Evolutionary conservation across 345 rosid species (phyloP), one percentile per base, ranked within the genome.

Genomic region (Hypericum androsaemum): DNA sequence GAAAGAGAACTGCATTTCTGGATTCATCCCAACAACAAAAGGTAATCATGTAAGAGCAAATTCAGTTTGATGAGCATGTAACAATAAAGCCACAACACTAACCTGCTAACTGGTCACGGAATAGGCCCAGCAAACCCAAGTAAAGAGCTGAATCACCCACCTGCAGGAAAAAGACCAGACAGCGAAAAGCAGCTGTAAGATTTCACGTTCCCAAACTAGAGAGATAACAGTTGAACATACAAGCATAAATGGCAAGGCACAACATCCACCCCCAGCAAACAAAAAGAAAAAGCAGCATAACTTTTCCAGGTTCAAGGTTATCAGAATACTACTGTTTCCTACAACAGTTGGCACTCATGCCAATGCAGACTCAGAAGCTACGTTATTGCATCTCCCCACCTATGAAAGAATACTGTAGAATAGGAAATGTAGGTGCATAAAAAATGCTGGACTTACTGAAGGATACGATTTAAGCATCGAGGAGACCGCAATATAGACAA

Each of bases 401-500:
- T n/a, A n/a, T n/a, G 40, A 32, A 2, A 43, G 9, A 58, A 4
- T 7, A 17, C 45, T 37, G 41, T 14, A 49, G 11, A 50, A 48
- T 36, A 43, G 14, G 15, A 48, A 52, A 49, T 17, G 53, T 17
- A 49, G 32, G 16, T 16, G 49, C 16, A 14, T 13, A 37, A 12
- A 37, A 13, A 52, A 44, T 12, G 6, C 2, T 52, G 32, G 47
- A 76, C 95, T 79, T 70, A 92, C 97, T 5, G 97, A 92, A 57
- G 97, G 95, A 61, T 88, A 92, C 58, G 98, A 83, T 63, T 92
- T 92, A 40, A 88, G 86, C 77, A 88, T 80, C 40, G 94, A 80
- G 48, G 81, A 75, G 80, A 92, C 77, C 12, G 94, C 77, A 47
- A 85, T 35, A 68, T 83, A 92, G 59, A 83, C 72, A 60, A 92